Percentiles rank a stretch among this genome's conserved stretches.
phyloP scores from a whole-genome alignment of 2,329 filamentous ascomycete genomes.

The Claviceps sorghi region DNA sequence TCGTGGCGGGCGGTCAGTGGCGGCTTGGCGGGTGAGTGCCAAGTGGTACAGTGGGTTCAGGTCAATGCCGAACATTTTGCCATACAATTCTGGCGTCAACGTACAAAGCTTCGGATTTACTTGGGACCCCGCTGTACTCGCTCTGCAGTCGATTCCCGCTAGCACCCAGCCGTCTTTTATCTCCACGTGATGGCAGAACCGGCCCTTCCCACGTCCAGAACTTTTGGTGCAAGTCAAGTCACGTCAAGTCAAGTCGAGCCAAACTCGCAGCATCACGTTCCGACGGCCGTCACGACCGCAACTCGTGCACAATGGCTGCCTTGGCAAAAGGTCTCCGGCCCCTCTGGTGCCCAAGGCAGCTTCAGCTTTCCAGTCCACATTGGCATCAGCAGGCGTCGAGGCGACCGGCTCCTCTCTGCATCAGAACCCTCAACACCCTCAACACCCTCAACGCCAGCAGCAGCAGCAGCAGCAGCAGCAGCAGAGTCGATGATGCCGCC shows the following conservation, averaged over 20 bases:
- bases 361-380: conserved; percentile 16
- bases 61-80: too few relatives aligned
- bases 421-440: conserved; percentile 13
- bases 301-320: conserved; percentile 17
- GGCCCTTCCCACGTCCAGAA: neutral
- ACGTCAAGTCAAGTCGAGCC: neutral
- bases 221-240: neutral
- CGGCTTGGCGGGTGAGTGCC: too few relatives aligned
- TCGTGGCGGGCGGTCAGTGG: too few relatives aligned
- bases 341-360: conserved; percentile 19
- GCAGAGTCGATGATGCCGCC: conserved; percentile 6
- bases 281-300: neutral
- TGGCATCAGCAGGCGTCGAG: conserved; percentile 14
- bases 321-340: conserved; percentile 21
- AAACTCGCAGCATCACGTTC: neutral
- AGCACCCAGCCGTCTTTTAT: conserved; percentile 6
- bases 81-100: too few relatives aligned
- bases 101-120: too few relatives aligned
- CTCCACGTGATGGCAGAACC: conserved; percentile 10
- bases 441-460: conserved; percentile 10
- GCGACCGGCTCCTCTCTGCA: conserved; percentile 12
- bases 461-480: conserved; percentile 6
- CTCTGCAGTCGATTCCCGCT: neutral
- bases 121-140: too few relatives aligned
- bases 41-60: too few relatives aligned